These are phyloP conservation scores for Sclerotinia sclerotiorum DNA, from an alignment of 2,329 filamentous ascomycete species.

Conservation along the genomic window DNA sequence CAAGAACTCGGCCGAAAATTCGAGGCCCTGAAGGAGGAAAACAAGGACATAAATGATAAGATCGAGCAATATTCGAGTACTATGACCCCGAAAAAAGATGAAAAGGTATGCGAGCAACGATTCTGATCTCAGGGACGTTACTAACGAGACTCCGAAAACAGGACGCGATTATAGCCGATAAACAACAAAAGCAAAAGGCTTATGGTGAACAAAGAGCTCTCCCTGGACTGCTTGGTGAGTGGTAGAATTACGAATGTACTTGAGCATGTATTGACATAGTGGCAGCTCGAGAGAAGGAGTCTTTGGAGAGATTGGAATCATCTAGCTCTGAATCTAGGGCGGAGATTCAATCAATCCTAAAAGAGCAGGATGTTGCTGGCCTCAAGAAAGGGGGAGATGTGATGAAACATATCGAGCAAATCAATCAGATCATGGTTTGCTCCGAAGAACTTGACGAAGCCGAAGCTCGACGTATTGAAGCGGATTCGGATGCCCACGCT, in stretches of 20 bases:
- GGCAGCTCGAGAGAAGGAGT: slow-evolving; percentile 42
- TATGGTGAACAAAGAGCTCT: slow-evolving; percentile 64
- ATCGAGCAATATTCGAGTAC: slow-evolving; percentile 44
- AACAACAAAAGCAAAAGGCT: slow-evolving; percentile 65
- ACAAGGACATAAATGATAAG: slow-evolving; percentile 26
- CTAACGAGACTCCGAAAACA: slow-evolving; percentile 36
- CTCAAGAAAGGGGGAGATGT: slow-evolving; percentile 57
- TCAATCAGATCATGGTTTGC: slow-evolving; percentile 61
- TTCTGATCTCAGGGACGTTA: not conserved
- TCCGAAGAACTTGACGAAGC: slow-evolving; percentile 67
- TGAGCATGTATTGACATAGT: slow-evolving; percentile 33
- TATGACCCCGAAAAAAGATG: slow-evolving; percentile 37
- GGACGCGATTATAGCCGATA: slow-evolving; percentile 58
- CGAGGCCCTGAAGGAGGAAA: slow-evolving; percentile 32
- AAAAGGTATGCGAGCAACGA: slow-evolving; percentile 44
- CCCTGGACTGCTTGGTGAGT: slow-evolving; percentile 68
- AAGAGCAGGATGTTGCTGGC: slow-evolving; percentile 55
- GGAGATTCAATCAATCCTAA: slow-evolving; percentile 51
- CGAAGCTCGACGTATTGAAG: slow-evolving; percentile 73
- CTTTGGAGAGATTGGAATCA: slow-evolving; percentile 38
- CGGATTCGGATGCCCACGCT: slow-evolving; percentile 71
- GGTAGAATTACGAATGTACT: not conserved
- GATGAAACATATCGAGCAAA: slow-evolving; percentile 55
- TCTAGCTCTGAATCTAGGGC: slow-evolving; percentile 44
- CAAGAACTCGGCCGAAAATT: slow-evolving; percentile 34